phyloP scores from a whole-genome alignment of 2,329 filamentous ascomycete genomes.

The Monilinia fructicola region DNA sequence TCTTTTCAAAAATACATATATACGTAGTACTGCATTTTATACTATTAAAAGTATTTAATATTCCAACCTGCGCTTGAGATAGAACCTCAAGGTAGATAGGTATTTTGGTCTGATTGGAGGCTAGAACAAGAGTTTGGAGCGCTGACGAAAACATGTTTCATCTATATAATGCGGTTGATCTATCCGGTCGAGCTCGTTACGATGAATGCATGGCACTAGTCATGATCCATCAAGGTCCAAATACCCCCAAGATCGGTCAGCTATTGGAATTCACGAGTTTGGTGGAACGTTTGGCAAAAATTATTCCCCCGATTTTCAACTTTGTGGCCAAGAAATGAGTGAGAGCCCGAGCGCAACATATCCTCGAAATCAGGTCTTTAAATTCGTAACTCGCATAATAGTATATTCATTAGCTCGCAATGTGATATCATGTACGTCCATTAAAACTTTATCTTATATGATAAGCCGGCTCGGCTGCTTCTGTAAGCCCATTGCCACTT shows the following conservation, averaged over 20 bases:
- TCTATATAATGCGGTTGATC: too few relatives aligned
- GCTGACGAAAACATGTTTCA: too few relatives aligned
- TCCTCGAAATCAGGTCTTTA: background rate
- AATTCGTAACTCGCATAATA: background rate
- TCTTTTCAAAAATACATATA: too few relatives aligned
- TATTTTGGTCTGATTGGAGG: too few relatives aligned
- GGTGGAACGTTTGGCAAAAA: background rate
- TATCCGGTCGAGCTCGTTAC: too few relatives aligned
- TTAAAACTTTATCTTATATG: background rate
- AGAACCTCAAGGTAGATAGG: too few relatives aligned
- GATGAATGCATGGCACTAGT: too few relatives aligned
- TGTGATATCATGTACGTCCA: slow-evolving; percentile 2
- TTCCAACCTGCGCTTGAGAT: too few relatives aligned
- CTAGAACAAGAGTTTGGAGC: too few relatives aligned
- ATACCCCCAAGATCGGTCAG: background rate
- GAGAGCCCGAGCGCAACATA: background rate
- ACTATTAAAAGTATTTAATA: too few relatives aligned
- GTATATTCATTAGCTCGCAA: background rate
- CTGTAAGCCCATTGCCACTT: background rate
- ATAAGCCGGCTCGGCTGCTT: slow-evolving; percentile 1
- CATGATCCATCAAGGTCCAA: background rate
- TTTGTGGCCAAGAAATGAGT: background rate
- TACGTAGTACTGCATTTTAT: too few relatives aligned
- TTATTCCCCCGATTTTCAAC: background rate
- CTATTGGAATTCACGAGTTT: background rate